Percentiles rank a stretch among this genome's conserved stretches.
Evolutionary conservation across 495 filamentous ascomycete genomes (phyloP).

Genomic region (Neurospora sp.): DNA sequence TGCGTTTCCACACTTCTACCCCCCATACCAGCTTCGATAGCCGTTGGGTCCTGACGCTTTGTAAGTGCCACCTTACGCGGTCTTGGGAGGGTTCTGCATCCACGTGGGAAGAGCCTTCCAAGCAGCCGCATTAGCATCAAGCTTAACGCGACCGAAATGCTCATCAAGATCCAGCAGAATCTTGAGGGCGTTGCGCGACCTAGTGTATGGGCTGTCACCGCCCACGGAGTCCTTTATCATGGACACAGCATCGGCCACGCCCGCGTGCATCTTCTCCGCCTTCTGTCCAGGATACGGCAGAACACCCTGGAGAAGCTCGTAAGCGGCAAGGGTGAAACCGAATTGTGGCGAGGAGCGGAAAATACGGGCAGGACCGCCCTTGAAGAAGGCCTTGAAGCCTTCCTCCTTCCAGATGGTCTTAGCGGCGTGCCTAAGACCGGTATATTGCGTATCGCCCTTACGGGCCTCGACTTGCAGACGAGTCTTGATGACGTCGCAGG

Average conservation of each 20-base stretch:
- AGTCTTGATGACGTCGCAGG: conserved; percentile 98
- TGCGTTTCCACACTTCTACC: neutral
- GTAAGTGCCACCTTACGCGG: conserved; percentile 1
- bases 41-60: neutral
- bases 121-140: conserved; percentile 41
- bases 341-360: conserved; percentile 92
- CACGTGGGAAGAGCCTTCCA: conserved; percentile 38
- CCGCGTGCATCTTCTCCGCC: conserved; percentile 27
- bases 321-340: conserved; percentile 90
- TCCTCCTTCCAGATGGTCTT: conserved; percentile 76
- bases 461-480: conserved; percentile 93
- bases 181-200: conserved; percentile 91
- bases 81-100: conserved; percentile 20
- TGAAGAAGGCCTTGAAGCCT: conserved; percentile 94
- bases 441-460: conserved; percentile 85
- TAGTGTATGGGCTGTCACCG: conserved; percentile 57
- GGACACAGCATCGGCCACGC: conserved; percentile 41
- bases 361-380: conserved; percentile 91
- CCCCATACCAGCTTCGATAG: neutral
- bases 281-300: conserved; percentile 68
- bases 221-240: conserved; percentile 18
- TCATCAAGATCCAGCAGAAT: conserved; percentile 90
- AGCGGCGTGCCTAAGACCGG: conserved; percentile 77
- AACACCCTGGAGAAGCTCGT: conserved; percentile 78
- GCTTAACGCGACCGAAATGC: conserved; percentile 64